phyloP scores from a whole-genome alignment of 75 land plant species.

The Cryptomeria japonica region DNA sequence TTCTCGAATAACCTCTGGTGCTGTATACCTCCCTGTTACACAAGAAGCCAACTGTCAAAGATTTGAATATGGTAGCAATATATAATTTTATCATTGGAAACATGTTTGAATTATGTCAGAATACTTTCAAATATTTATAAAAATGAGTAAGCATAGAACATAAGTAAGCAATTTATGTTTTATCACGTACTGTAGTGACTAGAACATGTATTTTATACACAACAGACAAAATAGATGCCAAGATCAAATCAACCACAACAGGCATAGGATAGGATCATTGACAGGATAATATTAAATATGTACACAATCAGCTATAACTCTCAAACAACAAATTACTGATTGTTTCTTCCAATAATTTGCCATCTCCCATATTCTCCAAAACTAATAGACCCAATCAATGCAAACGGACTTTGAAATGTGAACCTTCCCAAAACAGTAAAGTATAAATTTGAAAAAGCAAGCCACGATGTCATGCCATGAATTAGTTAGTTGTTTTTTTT shows the following conservation, averaged over 20 bases:
- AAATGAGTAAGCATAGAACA: neutral
- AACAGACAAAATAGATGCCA: neutral
- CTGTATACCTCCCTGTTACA: slow-evolving; percentile 75
- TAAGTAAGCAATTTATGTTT: neutral
- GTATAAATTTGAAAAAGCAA: neutral
- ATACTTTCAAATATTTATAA: neutral
- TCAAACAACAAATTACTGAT: neutral
- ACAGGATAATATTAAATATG: neutral
- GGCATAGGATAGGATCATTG: neutral
- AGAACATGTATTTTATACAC: neutral
- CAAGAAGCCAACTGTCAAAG: slow-evolving; percentile 7
- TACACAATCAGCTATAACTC: neutral
- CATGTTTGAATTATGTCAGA: neutral
- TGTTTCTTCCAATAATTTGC: neutral
- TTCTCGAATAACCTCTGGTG: slow-evolving; percentile 81
- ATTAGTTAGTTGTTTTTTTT: neutral
- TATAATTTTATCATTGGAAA: neutral
- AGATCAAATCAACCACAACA: too few relatives aligned
- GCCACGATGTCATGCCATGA: neutral
- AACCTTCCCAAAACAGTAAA: neutral
- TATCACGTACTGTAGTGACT: neutral
- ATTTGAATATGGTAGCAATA: neutral
- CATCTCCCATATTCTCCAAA: neutral
- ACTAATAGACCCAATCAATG: neutral
- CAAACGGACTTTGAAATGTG: neutral